These are phyloP conservation scores for Arthrinium phaeospermum DNA, from an alignment of 2,329 filamentous ascomycete genomes.

Conservation along the genomic window DNA sequence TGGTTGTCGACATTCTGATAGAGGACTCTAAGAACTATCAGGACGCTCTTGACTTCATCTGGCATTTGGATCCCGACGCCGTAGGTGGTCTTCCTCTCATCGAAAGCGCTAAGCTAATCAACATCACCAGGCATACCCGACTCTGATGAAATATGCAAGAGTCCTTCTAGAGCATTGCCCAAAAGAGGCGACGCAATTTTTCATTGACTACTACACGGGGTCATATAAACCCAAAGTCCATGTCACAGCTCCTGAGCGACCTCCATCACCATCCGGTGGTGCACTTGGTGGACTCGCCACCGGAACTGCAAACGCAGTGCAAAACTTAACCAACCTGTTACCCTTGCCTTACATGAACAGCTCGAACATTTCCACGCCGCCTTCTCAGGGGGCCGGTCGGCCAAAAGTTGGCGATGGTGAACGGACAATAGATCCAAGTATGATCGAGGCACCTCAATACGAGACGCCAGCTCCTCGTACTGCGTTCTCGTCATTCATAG, in stretches of 20 bases:
- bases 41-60: constrained; percentile 90
- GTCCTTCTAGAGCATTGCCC: constrained; percentile 89
- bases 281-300: constrained; percentile 45
- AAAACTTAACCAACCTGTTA: constrained; percentile 83
- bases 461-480: constrained; percentile 81
- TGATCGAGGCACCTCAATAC: constrained; percentile 63
- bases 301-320: constrained; percentile 76
- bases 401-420: constrained; percentile 59
- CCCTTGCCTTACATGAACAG: constrained; percentile 85
- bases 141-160: constrained; percentile 93
- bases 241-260: constrained; percentile 43
- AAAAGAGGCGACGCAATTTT: constrained; percentile 80
- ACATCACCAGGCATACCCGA: constrained; percentile 72
- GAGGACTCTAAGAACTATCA: constrained; percentile 92
- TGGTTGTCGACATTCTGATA: constrained; percentile 94
- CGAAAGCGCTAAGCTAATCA: constrained; percentile 38
- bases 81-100: constrained; percentile 52
- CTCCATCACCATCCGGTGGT: constrained; percentile 44
- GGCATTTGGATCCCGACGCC: constrained; percentile 78
- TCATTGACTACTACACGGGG: constrained; percentile 94
- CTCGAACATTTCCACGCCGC: constrained; percentile 59
- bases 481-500: constrained; percentile 95
- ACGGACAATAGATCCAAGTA: constrained; percentile 56
- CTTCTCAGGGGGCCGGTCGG: constrained; percentile 54
- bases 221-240: constrained; percentile 77